phyloP scores from a whole-genome alignment of 495 filamentous ascomycete species.

The Aspergillus bridgeri region DNA sequence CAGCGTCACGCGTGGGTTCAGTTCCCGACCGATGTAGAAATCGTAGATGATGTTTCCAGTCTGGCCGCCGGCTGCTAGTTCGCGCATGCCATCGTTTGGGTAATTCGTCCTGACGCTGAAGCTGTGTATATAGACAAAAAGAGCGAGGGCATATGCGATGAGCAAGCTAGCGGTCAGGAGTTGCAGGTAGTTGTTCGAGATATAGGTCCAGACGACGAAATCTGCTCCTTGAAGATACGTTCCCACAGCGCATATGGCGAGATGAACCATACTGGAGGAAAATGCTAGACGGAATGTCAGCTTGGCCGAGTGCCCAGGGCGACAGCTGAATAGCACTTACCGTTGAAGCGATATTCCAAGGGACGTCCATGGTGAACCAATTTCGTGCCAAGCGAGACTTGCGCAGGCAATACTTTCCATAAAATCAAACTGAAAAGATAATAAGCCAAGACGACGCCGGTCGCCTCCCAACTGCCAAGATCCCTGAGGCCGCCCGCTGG shows the following conservation, averaged over 20 bases:
- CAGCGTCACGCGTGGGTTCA: constrained; percentile 76
- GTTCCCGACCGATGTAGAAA: constrained; percentile 87
- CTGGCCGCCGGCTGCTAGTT: constrained; percentile 69
- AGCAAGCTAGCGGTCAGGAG: constrained; percentile 72
- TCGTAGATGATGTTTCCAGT: constrained; percentile 81
- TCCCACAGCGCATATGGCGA: constrained; percentile 59
- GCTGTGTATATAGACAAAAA: constrained; percentile 66
- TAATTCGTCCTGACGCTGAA: constrained; percentile 64
- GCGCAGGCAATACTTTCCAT: constrained; percentile 66
- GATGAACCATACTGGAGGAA: constrained; percentile 56
- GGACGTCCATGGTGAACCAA: constrained; percentile 63
- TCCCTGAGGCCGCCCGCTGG: constrained; percentile 54
- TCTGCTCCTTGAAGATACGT: constrained; percentile 67
- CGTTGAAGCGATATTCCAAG: constrained; percentile 77
- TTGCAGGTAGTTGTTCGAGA: constrained; percentile 75
- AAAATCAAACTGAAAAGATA: constrained; percentile 66
- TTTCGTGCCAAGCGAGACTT: constrained; percentile 59
- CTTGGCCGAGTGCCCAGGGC: neutral
- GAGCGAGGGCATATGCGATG: constrained; percentile 61
- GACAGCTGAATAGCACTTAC: constrained; percentile 37
- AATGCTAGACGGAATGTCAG: constrained; percentile 59
- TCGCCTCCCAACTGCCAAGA: constrained; percentile 49
- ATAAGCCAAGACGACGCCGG: constrained; percentile 60
- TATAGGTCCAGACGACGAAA: constrained; percentile 78
- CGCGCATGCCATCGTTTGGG: constrained; percentile 51